Base-by-base conservation (phyloP, 192 early-diverging fungal species). In the Mortierella antarctica region DNA sequence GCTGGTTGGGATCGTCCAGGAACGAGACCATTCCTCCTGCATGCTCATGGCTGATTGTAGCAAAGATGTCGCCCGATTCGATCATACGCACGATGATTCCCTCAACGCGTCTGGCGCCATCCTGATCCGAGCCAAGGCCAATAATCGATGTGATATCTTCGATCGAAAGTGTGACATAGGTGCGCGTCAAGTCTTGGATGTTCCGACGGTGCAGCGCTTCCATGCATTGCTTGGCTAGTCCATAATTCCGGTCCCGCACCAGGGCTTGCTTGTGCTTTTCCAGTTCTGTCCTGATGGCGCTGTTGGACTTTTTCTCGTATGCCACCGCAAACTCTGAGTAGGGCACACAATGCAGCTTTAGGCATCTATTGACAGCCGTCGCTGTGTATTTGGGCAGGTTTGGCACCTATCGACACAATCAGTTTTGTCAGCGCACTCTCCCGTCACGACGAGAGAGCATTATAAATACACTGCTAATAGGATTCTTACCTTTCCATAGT, bases 81-180 rank as follows among this genome's bases (percentile, higher is more conserved):
- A 90, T 86, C 88, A 95, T 92, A 42, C 82, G 61, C 12, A 92
- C 72, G 44, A 95, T 62, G 21, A 84, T 79, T 15, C 67, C 67
- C 51, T 92, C 90, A 8, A 89, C 88, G 50, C 87, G 74, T n/a
- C 70, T 62, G 18, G 67, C 62, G 6, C 80, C 83, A 18, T 82
- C 64, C 6, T 54, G 54, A 8, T 85, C 86, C 44, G 76, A 61
- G 12, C 67, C 65, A 44, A 86, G 69, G 14, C 82, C 88, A 49
- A 92, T 83, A 17, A 87, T 45, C 47, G 88, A 83, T 7, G 89
- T 89, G 70, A 96, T 94, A 61, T 94, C 91, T 23, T 69, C 57
- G 44, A 96, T 71, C 7, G 87, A 89, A n/a, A 95, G 81, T 18
- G 93, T 95, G 45, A 94, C 60, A 62, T 95, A 93, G 13, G 94